Evolutionary conservation across 768 basidiomycete species (phyloP).

Genomic region (Amanita subjunquillea): DNA sequence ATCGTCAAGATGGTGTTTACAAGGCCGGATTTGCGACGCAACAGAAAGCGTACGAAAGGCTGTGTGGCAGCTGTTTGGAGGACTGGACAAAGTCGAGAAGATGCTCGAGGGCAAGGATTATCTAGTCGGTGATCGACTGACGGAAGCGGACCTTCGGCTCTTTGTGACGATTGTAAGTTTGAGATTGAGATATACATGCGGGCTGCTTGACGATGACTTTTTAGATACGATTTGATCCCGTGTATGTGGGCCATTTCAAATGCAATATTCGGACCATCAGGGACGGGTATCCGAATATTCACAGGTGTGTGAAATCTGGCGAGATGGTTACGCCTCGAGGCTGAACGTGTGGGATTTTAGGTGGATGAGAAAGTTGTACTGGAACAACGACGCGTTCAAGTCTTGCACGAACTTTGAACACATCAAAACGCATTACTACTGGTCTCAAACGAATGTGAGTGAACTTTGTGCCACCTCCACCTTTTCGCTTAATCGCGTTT

Average conservation of each 20-base stretch:
- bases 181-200: neutral
- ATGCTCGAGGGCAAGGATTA: conserved; percentile 72
- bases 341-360: conserved; percentile 19
- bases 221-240: conserved; percentile 82
- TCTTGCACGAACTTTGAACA: conserved; percentile 84
- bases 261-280: conserved; percentile 85
- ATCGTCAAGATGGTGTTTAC: conserved; percentile 68
- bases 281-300: conserved; percentile 75
- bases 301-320: conserved; percentile 31
- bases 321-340: neutral
- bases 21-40: conserved; percentile 78
- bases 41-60: conserved; percentile 75
- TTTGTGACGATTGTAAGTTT: conserved; percentile 82
- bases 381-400: conserved; percentile 83
- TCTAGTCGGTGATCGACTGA: conserved; percentile 73
- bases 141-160: conserved; percentile 78
- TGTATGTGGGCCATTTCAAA: conserved; percentile 90
- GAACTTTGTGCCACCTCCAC: neutral
- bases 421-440: conserved; percentile 70
- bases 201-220: neutral
- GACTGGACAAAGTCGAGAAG: conserved; percentile 75
- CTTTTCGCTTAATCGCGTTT: neutral
- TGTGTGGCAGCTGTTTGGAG: conserved; percentile 63
- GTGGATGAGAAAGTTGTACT: conserved; percentile 86
- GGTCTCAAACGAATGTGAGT: conserved; percentile 40